Evolutionary conservation across 148 eudicot genomes (phyloP).

Genomic region (Euryodendron excelsum): DNA sequence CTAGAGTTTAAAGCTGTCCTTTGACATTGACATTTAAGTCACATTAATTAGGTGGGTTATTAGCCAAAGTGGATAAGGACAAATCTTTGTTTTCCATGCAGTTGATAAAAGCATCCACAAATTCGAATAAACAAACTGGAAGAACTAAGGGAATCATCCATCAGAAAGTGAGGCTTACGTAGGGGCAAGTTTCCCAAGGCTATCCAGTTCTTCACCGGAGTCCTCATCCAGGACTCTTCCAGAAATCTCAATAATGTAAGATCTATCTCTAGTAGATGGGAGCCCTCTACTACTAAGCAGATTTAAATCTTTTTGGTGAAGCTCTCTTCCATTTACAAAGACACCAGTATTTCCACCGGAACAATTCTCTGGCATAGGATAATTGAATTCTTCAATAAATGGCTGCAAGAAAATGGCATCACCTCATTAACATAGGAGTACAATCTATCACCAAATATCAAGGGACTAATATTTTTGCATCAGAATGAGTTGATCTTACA

Average conservation of each 20-base stretch:
- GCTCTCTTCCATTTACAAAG: conserved; percentile 92
- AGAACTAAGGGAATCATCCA: not conserved
- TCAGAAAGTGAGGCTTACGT: conserved; percentile 53
- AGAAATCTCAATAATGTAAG: conserved; percentile 73
- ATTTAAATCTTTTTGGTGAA: conserved; percentile 71
- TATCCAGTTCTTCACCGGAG: conserved; percentile 75
- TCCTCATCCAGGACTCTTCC: conserved; percentile 84
- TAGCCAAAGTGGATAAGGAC: not conserved
- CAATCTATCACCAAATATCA: not conserved
- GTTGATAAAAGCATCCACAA: not conserved
- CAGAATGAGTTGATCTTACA: conserved; percentile 44
- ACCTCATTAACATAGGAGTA: not conserved
- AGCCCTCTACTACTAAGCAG: conserved; percentile 80
- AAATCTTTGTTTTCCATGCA: not conserved
- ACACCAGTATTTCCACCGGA: conserved; percentile 73
- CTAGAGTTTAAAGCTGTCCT: not conserved
- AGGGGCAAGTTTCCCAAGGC: conserved; percentile 99
- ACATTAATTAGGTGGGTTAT: not conserved
- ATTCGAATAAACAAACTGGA: not conserved
- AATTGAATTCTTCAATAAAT: conserved; percentile 78
- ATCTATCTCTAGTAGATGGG: conserved; percentile 54
- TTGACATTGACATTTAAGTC: not conserved
- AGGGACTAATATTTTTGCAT: not conserved
- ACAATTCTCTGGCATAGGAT: conserved; percentile 78
- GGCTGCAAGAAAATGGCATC: conserved; percentile 53